phyloP scores from a whole-genome alignment of 1,284 basidiomycete species.

The Marasmius tenuissimus region DNA sequence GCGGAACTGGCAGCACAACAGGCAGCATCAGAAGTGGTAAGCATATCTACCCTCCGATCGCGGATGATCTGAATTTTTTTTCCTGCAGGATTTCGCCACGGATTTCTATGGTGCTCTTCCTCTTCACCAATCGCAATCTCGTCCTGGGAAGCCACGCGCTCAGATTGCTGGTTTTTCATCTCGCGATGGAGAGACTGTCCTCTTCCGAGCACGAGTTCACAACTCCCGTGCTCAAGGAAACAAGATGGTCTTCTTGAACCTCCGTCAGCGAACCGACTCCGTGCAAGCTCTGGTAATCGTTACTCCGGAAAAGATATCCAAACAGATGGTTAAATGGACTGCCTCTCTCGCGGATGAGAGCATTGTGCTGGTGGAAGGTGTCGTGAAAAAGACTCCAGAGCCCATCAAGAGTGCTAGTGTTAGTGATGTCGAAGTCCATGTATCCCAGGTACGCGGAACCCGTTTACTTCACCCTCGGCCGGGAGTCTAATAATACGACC shows the following conservation, averaged over 20 bases:
- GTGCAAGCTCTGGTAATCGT: conserved; percentile 87
- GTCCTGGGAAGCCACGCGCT: conserved; percentile 47
- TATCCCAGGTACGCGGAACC: conserved; percentile 63
- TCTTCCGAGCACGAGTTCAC: conserved; percentile 90
- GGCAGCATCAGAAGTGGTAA: conserved; percentile 72
- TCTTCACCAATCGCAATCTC: conserved; percentile 88
- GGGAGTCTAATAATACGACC: conserved; percentile 4
- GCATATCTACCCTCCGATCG: conserved; percentile 23
- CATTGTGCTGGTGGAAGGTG: conserved; percentile 88
- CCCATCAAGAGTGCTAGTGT: conserved; percentile 91
- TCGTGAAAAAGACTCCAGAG: conserved; percentile 82
- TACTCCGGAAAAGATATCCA: conserved; percentile 83
- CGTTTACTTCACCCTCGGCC: not conserved
- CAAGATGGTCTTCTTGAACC: conserved; percentile 94
- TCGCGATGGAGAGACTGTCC: conserved; percentile 76
- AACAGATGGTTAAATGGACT: conserved; percentile 98
- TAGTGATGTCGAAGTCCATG: conserved; percentile 86
- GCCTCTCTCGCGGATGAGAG: conserved; percentile 81
- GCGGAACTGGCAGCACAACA: conserved; percentile 76
- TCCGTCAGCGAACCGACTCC: conserved; percentile 88
- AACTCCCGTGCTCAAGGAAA: conserved; percentile 88
- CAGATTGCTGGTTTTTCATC: conserved; percentile 72
- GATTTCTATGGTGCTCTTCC: conserved; percentile 91
- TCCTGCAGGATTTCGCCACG: conserved; percentile 73
- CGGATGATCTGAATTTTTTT: not conserved